Evolutionary conservation across 2,329 filamentous ascomycete species (phyloP), one percentile per base, ranked within the genome.

Genomic region (Apiospora malaysiana): DNA sequence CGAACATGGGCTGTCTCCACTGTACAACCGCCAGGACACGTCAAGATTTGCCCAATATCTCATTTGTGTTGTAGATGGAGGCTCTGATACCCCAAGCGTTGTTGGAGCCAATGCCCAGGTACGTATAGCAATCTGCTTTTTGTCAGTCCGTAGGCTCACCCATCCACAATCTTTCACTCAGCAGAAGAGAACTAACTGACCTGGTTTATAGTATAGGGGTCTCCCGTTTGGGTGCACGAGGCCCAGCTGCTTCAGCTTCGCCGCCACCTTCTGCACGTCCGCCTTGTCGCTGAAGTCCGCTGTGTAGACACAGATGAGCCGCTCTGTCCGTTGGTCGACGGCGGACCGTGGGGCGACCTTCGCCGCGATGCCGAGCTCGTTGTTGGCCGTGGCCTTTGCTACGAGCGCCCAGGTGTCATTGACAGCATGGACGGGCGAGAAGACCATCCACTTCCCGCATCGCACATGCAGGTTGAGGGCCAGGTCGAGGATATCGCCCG

Each of bases 381-480:
- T 91, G 42, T 89, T 87, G 16, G 88, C 87, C 0, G 93, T 93
- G 2, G 89, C 92, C 68, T 85, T 86, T 5, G 90, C 92, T 12
- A 97, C 85, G 10, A 85, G 82, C 7, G 82, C 84, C 94, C 94
- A 95, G 7, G 88, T 81, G 3, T 85, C 84, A 73, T 92, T 86
- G 21, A 94, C 86, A 42, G 89, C 83, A 9, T 81, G 77, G 0
- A 83, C 78, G 0, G 81, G 76, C 16, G 87, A 88, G 74, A 94
- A 94, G 1, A 95, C 78, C 90, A 95, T 92, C 93, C 93, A 95
- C 89, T 95, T 96, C 69, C 93, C 93, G 51, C 85, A 83, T 0
- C 88, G 85, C 16, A 93, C 86, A 32, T 86, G 85, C 18, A 85
- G 86, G 23, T 86, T 82, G 12, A 86, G 84, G 0, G 93, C 93